phyloP scores from a whole-genome alignment of 495 filamentous ascomycete species.

The Daldinia vernicosa region DNA sequence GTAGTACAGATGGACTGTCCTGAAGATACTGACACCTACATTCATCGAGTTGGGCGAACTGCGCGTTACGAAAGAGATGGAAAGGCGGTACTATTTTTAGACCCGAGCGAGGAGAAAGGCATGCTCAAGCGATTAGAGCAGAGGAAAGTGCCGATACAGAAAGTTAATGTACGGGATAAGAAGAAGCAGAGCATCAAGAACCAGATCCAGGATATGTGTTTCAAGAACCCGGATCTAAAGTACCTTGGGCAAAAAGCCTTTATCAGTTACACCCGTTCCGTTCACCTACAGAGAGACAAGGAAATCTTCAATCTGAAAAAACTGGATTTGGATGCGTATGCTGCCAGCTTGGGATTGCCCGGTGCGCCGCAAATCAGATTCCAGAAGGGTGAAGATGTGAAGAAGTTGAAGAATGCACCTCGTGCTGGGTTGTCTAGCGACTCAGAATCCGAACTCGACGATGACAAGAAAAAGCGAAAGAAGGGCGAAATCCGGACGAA shows the following conservation, averaged over 20 bases:
- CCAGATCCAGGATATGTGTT: slow-evolving; percentile 90
- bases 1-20: slow-evolving; percentile 95
- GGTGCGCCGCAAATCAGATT: slow-evolving; percentile 92
- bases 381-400: slow-evolving; percentile 84
- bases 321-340: slow-evolving; percentile 84
- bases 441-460: slow-evolving; percentile 56
- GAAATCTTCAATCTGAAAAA: slow-evolving; percentile 85
- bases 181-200: slow-evolving; percentile 87
- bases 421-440: slow-evolving; percentile 66
- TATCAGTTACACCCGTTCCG: slow-evolving; percentile 80
- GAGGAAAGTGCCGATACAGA: slow-evolving; percentile 86
- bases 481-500: slow-evolving; percentile 81
- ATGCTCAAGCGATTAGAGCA: slow-evolving; percentile 83
- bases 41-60: slow-evolving; percentile 94
- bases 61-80: slow-evolving; percentile 91
- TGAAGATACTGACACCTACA: slow-evolving; percentile 96
- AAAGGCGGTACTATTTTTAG: slow-evolving; percentile 87
- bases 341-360: slow-evolving; percentile 84
- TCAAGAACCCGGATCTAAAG: slow-evolving; percentile 92
- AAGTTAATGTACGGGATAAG: slow-evolving; percentile 83
- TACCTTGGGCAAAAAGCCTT: slow-evolving; percentile 98
- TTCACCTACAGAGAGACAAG: slow-evolving; percentile 91
- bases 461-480: slow-evolving; percentile 62
- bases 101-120: slow-evolving; percentile 88
- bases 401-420: slow-evolving; percentile 86